Evolutionary conservation across 2,329 filamentous ascomycete species (phyloP).

Genomic region (Penicillium griseofulvum): DNA sequence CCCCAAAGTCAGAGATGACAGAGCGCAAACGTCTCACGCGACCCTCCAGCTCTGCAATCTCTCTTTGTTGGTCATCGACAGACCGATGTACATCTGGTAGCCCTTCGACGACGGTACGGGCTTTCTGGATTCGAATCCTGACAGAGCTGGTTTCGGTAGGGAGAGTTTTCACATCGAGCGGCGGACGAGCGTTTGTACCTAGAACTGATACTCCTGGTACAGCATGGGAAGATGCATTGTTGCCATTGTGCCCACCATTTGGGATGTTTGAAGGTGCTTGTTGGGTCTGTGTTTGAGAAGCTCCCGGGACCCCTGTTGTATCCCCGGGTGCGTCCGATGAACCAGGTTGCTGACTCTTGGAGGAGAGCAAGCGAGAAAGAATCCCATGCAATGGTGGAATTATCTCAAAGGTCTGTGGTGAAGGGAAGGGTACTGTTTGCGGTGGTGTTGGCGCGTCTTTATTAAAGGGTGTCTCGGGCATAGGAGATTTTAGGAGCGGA

Average conservation of each 20-base stretch:
- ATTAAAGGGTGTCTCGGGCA: constrained; percentile 36
- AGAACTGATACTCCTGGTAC: constrained; percentile 24
- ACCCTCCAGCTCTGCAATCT: constrained; percentile 44
- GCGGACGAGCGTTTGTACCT: constrained; percentile 37
- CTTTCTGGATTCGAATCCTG: constrained; percentile 79
- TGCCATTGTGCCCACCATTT: constrained; percentile 23
- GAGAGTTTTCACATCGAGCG: constrained; percentile 70
- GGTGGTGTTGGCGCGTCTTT: constrained; percentile 36
- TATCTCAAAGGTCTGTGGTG: constrained; percentile 80
- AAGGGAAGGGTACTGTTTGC: constrained; percentile 59
- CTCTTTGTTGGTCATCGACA: constrained; percentile 44
- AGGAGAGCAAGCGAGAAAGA: constrained; percentile 67
- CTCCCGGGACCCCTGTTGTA: constrained; percentile 26
- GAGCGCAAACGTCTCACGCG: constrained; percentile 39
- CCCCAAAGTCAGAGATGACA: constrained; percentile 43
- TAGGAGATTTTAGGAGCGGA: constrained; percentile 44
- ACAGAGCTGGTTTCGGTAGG: constrained; percentile 73
- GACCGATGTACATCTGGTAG: constrained; percentile 47
- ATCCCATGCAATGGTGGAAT: constrained; percentile 77
- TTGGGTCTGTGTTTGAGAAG: constrained; percentile 28
- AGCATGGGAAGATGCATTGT: constrained; percentile 26
- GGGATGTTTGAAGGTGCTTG: constrained; percentile 25
- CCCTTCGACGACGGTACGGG: constrained; percentile 52
- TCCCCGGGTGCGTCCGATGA: constrained; percentile 20
- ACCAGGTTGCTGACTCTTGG: constrained; percentile 41